Evolutionary conservation across 768 basidiomycete genomes (phyloP).

Genomic region (Podaxis sp.): DNA sequence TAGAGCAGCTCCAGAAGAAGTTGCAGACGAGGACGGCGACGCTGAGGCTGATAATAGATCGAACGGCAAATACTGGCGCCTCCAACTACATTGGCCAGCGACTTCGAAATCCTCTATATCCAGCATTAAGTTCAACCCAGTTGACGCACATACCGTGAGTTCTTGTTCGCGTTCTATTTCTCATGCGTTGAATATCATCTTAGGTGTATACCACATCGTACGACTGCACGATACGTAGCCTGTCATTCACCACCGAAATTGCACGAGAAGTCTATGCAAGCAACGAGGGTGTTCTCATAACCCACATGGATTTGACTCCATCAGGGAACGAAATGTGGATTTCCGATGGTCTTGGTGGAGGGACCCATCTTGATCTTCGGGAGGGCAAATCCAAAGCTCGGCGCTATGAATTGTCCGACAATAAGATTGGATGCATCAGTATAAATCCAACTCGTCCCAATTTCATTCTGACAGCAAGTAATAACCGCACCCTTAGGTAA

Average conservation of each 20-base stretch:
- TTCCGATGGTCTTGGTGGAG: constrained; percentile 69
- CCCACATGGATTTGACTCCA: constrained; percentile 68
- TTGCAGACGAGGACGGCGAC: constrained; percentile 63
- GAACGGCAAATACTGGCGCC: constrained; percentile 76
- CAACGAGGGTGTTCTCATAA: constrained; percentile 56
- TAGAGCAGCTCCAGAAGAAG: constrained; percentile 64
- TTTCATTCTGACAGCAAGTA: constrained; percentile 74
- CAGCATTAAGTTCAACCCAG: constrained; percentile 73
- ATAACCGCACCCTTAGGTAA: constrained; percentile 70
- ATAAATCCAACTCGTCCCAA: constrained; percentile 70
- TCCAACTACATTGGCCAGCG: constrained; percentile 85
- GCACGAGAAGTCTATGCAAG: constrained; percentile 69
- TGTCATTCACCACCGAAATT: constrained; percentile 71
- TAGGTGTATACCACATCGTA: constrained; percentile 83
- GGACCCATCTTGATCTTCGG: constrained; percentile 76
- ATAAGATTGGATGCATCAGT: constrained; percentile 80
- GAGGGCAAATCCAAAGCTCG: constrained; percentile 54
- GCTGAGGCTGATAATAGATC: constrained; percentile 43
- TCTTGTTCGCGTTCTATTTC: neutral
- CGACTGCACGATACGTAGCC: constrained; percentile 72
- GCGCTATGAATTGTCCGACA: constrained; percentile 64
- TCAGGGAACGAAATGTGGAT: constrained; percentile 83
- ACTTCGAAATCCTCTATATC: constrained; percentile 80
- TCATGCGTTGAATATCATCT: constrained; percentile 1
- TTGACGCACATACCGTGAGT: constrained; percentile 69